A percentile compares a stretch with the other conserved stretches of the same genome.
Evolutionary conservation across 371 early-diverging fungal genomes (phyloP).

Genomic region (Blyttiomyces sp.): DNA sequence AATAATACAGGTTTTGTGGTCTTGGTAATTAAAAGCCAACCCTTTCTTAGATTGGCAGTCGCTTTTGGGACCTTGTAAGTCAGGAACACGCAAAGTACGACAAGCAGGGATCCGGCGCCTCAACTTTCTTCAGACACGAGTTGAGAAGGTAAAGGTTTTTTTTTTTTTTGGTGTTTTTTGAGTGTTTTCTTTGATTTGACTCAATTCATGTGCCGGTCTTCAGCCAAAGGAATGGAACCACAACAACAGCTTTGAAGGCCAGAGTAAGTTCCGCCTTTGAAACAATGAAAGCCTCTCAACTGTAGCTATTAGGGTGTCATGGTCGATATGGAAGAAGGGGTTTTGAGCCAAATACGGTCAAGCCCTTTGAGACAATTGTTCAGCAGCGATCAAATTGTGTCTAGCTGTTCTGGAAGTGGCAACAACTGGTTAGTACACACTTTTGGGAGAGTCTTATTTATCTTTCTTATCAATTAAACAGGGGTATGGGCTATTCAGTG

Average conservation of each 20-base stretch:
- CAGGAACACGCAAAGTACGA: constrained; percentile 43
- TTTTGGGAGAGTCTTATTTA: background rate
- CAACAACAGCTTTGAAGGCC: background rate
- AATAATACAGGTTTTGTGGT: background rate
- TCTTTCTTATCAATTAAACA: background rate
- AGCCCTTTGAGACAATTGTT: constrained; percentile 44
- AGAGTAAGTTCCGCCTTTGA: constrained; percentile 4
- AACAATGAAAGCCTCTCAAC: background rate
- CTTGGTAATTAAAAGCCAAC: background rate
- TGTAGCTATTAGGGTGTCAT: constrained; percentile 34
- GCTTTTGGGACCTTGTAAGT: constrained; percentile 55
- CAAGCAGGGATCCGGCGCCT: background rate
- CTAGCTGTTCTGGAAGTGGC: constrained; percentile 46
- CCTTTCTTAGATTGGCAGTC: constrained; percentile 39
- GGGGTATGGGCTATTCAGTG: constrained; percentile 42
- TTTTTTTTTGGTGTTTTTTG: background rate
- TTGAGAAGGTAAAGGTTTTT: background rate
- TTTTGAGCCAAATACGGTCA: constrained; percentile 35
- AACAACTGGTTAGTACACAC: constrained; percentile 46
- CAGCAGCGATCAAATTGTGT: constrained; percentile 37
- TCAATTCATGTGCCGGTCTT: background rate
- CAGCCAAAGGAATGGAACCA: background rate
- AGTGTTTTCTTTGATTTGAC: background rate
- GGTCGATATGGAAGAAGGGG: constrained; percentile 59
- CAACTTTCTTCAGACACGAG: background rate